A percentile compares a stretch with the other conserved stretches of the same genome.
These are phyloP conservation scores for Astrephomene gubernaculifera DNA, from an alignment of 139 green algal species.

Conservation along the genomic window DNA sequence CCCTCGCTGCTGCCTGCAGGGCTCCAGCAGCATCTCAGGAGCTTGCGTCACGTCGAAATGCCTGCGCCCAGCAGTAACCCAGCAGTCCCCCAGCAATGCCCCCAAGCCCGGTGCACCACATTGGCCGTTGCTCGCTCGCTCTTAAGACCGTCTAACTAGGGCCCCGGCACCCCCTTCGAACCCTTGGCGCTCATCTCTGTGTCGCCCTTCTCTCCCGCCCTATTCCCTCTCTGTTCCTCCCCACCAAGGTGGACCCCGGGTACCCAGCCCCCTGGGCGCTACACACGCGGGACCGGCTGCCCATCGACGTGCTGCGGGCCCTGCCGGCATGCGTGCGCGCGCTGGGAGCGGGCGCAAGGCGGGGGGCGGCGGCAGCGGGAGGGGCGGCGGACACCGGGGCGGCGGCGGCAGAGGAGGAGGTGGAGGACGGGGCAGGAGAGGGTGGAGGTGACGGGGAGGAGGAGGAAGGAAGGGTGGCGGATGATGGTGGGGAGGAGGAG, in stretches of 20 bases:
- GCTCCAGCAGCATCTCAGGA: too few species aligned
- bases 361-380: too few species aligned
- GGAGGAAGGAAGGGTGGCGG: neutral
- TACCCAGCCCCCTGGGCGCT: slow-evolving; percentile 26
- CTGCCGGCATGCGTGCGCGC: slow-evolving; percentile 28
- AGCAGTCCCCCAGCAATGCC: too few species aligned
- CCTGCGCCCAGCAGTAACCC: too few species aligned
- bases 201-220: too few species aligned
- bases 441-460: neutral
- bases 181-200: too few species aligned
- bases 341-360: neutral
- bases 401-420: neutral
- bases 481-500: slow-evolving; percentile 4
- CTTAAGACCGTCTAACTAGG: too few species aligned
- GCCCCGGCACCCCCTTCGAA: too few species aligned
- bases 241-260: slow-evolving; percentile 24
- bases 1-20: too few species aligned
- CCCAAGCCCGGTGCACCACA: too few species aligned
- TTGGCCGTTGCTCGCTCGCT: too few species aligned
- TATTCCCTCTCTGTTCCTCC: neutral
- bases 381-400: neutral
- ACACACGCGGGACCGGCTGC: slow-evolving; percentile 52
- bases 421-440: neutral
- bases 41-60: too few species aligned
- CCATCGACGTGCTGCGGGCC: slow-evolving; percentile 52